Evolutionary conservation across 805 yeast species (phyloP).

Genomic region (Yarrowia divulgata): DNA sequence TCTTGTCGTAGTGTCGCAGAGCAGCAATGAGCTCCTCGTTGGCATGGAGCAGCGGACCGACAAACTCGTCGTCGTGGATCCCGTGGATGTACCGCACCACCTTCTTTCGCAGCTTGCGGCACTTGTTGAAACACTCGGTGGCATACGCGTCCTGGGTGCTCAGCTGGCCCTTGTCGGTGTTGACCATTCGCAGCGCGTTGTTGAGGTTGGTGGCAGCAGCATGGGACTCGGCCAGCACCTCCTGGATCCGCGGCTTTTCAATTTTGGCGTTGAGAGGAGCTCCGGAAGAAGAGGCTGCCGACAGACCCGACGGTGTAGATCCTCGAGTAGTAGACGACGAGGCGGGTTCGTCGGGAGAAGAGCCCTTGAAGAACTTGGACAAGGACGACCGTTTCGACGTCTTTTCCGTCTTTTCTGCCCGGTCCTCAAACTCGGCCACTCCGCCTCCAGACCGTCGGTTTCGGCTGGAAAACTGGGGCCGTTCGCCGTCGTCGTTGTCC

Average conservation of each 20-base stretch:
- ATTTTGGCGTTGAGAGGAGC: conserved; percentile 50
- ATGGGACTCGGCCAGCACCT: conserved; percentile 75
- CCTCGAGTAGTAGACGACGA: conserved; percentile 7
- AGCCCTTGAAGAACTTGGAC: conserved; percentile 31
- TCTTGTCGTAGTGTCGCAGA: conserved; percentile 70
- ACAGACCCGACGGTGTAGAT: conserved; percentile 9
- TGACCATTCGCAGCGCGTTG: conserved; percentile 60
- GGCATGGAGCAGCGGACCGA: conserved; percentile 87
- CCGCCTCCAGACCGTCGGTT: conserved; percentile 29
- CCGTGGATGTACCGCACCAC: conserved; percentile 82
- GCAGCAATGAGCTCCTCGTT: conserved; percentile 87
- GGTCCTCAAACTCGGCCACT: conserved; percentile 19
- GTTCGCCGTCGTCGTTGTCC: background rate
- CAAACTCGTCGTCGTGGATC: conserved; percentile 81
- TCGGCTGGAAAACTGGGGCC: conserved; percentile 14
- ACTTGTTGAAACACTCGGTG: conserved; percentile 72
- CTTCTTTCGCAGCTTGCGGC: conserved; percentile 76
- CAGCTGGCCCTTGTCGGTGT: conserved; percentile 53
- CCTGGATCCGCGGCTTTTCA: conserved; percentile 75
- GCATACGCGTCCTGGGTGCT: conserved; percentile 71
- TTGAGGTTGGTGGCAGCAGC: conserved; percentile 73
- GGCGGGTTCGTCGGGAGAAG: background rate
- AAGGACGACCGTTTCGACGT: conserved; percentile 11
- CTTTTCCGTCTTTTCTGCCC: conserved; percentile 5
- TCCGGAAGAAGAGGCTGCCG: conserved; percentile 1